Evolutionary conservation across 164 flowering plant species (phyloP).

Genomic region (Akebia trifoliata): DNA sequence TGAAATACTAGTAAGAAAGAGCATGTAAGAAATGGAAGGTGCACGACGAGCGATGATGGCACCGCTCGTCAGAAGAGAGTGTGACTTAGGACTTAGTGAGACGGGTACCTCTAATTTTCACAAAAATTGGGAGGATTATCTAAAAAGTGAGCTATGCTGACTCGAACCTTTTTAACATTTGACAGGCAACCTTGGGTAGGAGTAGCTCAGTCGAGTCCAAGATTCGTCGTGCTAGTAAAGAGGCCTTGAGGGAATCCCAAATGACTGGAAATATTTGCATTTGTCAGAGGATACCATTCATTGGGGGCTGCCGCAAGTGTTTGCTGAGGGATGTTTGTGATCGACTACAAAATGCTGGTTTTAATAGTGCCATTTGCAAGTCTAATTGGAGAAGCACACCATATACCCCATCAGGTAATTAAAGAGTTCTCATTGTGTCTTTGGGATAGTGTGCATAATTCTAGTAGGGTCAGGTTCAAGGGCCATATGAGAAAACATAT

Average conservation of each 20-base stretch:
- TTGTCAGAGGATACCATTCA: slow-evolving; percentile 37
- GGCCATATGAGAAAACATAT: too few relatives aligned
- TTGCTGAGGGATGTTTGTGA: slow-evolving; percentile 35
- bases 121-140: not conserved
- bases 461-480: too few relatives aligned
- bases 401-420: slow-evolving; percentile 58
- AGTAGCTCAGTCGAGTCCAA: slow-evolving; percentile 55
- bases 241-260: slow-evolving; percentile 40
- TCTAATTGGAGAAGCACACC: slow-evolving; percentile 80
- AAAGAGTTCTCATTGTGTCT: too few relatives aligned
- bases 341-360: slow-evolving; percentile 46
- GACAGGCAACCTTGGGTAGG: slow-evolving; percentile 53
- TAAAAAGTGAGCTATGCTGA: not conserved
- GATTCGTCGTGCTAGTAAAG: slow-evolving; percentile 49
- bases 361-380: slow-evolving; percentile 52
- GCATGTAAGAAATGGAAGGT: too few relatives aligned
- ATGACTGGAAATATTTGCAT: slow-evolving; percentile 27
- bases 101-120: too few relatives aligned
- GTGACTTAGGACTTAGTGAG: too few relatives aligned
- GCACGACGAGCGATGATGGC: too few relatives aligned
- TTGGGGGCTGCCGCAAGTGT: slow-evolving; percentile 56
- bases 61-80: too few relatives aligned
- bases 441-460: too few relatives aligned
- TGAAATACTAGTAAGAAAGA: too few relatives aligned
- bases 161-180: not conserved